These are phyloP conservation scores for Cinnamomum chago DNA, from an alignment of 164 flowering plant species.

Conservation along the genomic window DNA sequence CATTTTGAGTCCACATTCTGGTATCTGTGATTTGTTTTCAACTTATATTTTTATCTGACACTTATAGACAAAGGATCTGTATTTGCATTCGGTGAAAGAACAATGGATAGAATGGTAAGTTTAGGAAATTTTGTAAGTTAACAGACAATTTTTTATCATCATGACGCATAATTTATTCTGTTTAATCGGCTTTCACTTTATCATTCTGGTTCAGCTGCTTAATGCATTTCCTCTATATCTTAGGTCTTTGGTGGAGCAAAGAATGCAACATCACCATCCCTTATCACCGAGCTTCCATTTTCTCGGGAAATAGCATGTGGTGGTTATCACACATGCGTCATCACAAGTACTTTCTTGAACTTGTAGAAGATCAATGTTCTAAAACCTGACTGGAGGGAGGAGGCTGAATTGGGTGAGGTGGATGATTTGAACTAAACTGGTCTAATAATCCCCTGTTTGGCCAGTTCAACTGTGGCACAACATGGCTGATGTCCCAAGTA, in stretches of 20 bases:
- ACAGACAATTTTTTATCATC: no score
- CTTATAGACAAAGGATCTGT: constrained; percentile 75
- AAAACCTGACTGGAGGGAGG: no score
- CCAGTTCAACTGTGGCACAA: background rate
- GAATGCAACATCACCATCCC: constrained; percentile 40
- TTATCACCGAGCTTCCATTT: constrained; percentile 46
- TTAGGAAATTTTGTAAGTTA: background rate
- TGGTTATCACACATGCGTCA: constrained; percentile 89
- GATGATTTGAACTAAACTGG: no score
- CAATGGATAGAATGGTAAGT: constrained; percentile 49
- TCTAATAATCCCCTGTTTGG: background rate
- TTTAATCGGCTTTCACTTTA: background rate
- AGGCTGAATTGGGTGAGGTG: no score
- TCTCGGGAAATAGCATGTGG: constrained; percentile 86
- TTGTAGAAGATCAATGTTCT: background rate
- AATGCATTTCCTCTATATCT: constrained; percentile 4
- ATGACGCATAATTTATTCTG: no score
- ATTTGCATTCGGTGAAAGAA: constrained; percentile 72
- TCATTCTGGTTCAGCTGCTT: constrained; percentile 11
- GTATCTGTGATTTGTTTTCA: background rate
- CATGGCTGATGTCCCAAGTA: background rate
- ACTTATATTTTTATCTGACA: background rate
- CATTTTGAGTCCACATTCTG: background rate
- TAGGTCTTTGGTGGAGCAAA: constrained; percentile 54
- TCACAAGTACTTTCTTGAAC: constrained; percentile 56